Conservation (phyloP, 2,329 filamentous ascomycete species). For the Penicillium palitans region DNA sequence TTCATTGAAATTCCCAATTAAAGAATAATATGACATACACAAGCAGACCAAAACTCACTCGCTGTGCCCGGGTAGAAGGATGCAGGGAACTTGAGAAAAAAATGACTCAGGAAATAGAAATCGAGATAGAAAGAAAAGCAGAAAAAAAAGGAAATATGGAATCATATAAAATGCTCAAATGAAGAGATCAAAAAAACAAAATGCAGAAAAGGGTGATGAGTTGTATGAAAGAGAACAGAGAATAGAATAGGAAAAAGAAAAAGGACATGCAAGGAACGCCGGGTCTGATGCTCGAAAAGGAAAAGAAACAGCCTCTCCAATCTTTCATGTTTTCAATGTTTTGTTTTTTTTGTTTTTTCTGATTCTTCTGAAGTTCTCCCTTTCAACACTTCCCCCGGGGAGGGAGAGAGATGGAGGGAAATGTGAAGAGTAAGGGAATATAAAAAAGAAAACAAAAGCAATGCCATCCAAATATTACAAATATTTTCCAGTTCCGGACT, state of each 20-base stretch:
- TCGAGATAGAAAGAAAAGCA: not conserved
- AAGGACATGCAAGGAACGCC: slow-evolving; percentile 25
- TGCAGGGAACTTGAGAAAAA: slow-evolving; percentile 16
- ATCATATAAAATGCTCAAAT: slow-evolving; percentile 14
- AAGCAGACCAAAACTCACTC: slow-evolving; percentile 29
- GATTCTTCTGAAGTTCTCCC: slow-evolving; percentile 7
- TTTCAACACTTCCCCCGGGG: not conserved
- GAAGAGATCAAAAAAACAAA: slow-evolving; percentile 7
- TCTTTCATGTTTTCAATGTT: slow-evolving; percentile 17
- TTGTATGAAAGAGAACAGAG: slow-evolving; percentile 1
- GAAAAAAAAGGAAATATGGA: not conserved
- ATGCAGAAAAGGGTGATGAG: slow-evolving; percentile 11
- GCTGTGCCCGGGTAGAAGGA: slow-evolving; percentile 27
- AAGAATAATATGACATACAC: slow-evolving; percentile 25
- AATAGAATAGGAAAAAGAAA: not conserved
- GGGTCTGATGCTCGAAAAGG: slow-evolving; percentile 23
- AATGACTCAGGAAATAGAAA: not conserved
- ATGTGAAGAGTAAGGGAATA: slow-evolving; percentile 5
- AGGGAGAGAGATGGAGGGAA: slow-evolving; percentile 11
- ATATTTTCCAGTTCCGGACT: slow-evolving; percentile 30
- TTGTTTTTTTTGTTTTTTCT: slow-evolving; percentile 5
- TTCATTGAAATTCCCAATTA: slow-evolving; percentile 22
- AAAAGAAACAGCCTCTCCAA: slow-evolving; percentile 19
- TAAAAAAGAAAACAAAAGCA: slow-evolving; percentile 19
- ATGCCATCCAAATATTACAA: slow-evolving; percentile 30